These are phyloP conservation scores for Begonia peltatifolia DNA, from an alignment of 306 rosid genomes.

Conservation along the genomic window DNA sequence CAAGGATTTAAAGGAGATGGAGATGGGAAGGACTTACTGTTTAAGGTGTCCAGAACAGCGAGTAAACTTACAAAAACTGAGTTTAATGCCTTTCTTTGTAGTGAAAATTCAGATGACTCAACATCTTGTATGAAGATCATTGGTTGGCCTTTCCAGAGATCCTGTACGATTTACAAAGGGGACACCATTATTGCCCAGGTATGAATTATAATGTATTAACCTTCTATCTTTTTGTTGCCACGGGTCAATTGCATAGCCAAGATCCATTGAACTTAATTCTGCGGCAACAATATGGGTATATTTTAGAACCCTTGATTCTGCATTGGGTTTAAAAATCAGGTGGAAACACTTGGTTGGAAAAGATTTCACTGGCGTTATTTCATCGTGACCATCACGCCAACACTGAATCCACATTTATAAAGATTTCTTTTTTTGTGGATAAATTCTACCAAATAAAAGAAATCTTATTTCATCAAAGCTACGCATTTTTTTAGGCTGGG, in stretches of 20 bases:
- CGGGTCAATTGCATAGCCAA: not conserved
- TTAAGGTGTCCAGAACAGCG: constrained; percentile 36
- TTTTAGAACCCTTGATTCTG: not conserved
- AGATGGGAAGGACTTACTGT: constrained; percentile 23
- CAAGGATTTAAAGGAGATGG: constrained; percentile 46
- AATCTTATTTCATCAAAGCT: no score
- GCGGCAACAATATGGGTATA: not conserved
- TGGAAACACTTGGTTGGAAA: not conserved
- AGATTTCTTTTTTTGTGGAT: no score
- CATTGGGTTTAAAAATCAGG: not conserved
- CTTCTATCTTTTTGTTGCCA: not conserved
- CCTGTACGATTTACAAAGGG: constrained; percentile 50
- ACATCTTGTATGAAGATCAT: constrained; percentile 34
- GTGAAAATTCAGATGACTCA: constrained; percentile 21
- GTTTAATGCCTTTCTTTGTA: constrained; percentile 34
- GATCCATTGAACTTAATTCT: not conserved
- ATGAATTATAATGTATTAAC: constrained; percentile 1
- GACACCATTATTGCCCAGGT: constrained; percentile 73
- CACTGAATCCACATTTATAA: no score
- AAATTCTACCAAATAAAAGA: no score
- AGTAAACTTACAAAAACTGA: constrained; percentile 42
- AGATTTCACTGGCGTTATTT: not conserved
- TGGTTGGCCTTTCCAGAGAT: constrained; percentile 55
- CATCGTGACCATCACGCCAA: not conserved
- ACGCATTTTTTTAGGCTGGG: not conserved